Base-by-base conservation (phyloP, 768 basidiomycete species). In the Suillus weaverae region DNA sequence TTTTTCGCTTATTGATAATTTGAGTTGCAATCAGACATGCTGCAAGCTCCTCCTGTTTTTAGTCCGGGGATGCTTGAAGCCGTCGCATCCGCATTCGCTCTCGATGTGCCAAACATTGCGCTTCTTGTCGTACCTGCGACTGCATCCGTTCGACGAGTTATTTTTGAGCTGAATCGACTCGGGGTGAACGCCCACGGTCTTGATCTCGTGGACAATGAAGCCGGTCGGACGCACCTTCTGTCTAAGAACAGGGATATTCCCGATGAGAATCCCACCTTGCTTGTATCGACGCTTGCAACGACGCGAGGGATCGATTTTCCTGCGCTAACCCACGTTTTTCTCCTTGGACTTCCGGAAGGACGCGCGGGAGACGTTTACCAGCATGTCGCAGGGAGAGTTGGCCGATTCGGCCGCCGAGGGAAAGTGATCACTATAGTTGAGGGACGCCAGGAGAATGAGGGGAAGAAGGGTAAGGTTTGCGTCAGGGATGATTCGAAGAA, bases 351-450 rank as follows among this genome's bases (percentile, higher is more conserved):
- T 3, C 83, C 85, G 7, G 82, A 84, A 64, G 82, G 79, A 36
- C 77, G 74, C 68, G 75, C 77, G 13, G 83, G 85, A 44, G 88
- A 89, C 68, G 80, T 80, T 46, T 93, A 93, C 72, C 65, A 87
- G 68, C 91, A 93, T 70, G 77, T 88, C 48, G 86, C 89, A 6
- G 91, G 92, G 16, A 85, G 91, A 14, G 89, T 88, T n/a, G 90
- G 91, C 26, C 83, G 91, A 64, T 89, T 90, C 72, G 87, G 88
- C 53, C 75, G 84, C 50, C 76, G 74, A 26, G 91, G 91, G 18
- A 89, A 85, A 75, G 89, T 91, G 60, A 79, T 93, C 64, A 86
- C 81, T 33, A 78, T 92, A 44, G 73, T 92, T 41, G 82, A 84
- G 55, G 78, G 70, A 65, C 64, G 64, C 30, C 66, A 76, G 61